Evolutionary conservation across 345 rosid species (phyloP).

Genomic region (Crucihimalaya himalaica): DNA sequence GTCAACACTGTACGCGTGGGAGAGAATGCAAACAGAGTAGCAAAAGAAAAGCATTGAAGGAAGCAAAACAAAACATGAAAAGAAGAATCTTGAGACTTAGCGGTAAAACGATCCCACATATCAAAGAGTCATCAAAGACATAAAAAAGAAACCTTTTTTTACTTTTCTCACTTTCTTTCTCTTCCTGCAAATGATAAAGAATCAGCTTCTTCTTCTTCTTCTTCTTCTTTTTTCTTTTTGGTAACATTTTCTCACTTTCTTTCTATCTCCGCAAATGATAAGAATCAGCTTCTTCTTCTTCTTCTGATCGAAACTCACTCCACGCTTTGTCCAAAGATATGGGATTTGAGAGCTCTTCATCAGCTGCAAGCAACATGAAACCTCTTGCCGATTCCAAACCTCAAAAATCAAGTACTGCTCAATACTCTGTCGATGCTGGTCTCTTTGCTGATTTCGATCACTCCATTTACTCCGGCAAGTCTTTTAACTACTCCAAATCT

Average conservation of each 20-base stretch:
- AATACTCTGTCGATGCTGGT: conserved; percentile 74
- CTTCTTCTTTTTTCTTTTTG: too few relatives aligned
- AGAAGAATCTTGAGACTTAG: conserved; percentile 13
- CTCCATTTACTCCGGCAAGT: conserved; percentile 62
- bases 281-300: conserved; percentile 35
- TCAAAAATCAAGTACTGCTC: conserved; percentile 46
- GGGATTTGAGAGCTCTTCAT: conserved; percentile 42
- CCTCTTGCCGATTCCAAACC: conserved; percentile 42
- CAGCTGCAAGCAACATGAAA: conserved; percentile 57
- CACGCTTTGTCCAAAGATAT: not conserved
- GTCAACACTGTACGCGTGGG: conserved; percentile 38
- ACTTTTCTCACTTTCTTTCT: not conserved
- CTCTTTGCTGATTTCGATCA: conserved; percentile 72
- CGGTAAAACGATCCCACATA: conserved; percentile 18
- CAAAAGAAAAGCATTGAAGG: not conserved
- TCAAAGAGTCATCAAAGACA: not conserved
- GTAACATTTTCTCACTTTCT: not conserved
- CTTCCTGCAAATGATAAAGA: conserved; percentile 34
- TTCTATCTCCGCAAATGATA: conserved; percentile 30
- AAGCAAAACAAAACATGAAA: not conserved
- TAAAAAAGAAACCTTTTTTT: not conserved
- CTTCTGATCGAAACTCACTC: conserved; percentile 17
- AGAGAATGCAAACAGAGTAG: conserved; percentile 27
- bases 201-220: conserved; percentile 32
- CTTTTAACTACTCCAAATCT: conserved; percentile 70